Base-by-base conservation (phyloP, 495 filamentous ascomycete genomes). In the Penicillium egyptiacum region DNA sequence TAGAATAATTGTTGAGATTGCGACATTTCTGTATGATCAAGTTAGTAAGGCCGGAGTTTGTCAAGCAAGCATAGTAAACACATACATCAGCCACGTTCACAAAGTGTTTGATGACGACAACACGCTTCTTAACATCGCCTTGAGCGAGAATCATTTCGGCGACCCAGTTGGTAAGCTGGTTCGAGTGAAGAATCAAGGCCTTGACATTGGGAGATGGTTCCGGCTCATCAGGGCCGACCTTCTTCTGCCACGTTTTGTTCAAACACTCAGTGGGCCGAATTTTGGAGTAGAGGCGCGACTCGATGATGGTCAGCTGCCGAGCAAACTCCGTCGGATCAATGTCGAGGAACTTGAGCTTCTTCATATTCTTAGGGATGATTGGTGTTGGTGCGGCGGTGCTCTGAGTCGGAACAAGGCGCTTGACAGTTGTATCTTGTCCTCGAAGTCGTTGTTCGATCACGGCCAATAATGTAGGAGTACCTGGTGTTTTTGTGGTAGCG, bases 91-190 rank as follows among this genome's bases (percentile, higher is more conserved):
- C 94, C 31, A 98, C 90, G 44, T 87, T 85, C 33, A 98, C 91
- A 74, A 98, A 98, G 73, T 98, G 95, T 69, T 98, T 98, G 73
- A 98, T 97, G 39, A 98, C 95, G 19, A 95, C 87, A 26, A 98
- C 94, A 57, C 94, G 83, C 72, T 96, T 96, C 77, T 92, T 94
- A 48, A 96, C 90, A 69, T 98, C 94, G 31, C 83, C 79, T 70
- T 98, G 95, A 3, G 85, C 91, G 64, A 98, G 78, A 62, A 98
- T 98, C 94, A 98, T 98, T 70, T 98, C 92, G n/a, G 94, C 94
- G 52, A 98, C 94, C 95, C 95, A 98, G 71, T 98, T 98, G 19
- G 94, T 98, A 72, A 98, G 83, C 70, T 96, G 93, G 61, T 98
- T 98, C 0, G 95, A 97, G 70, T 98, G 94, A 42, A 98, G 80